A percentile compares a stretch with the other conserved stretches of the same genome.
Evolutionary conservation across 1,139 yeast species (phyloP).

Genomic region (Kazachstania sp.): DNA sequence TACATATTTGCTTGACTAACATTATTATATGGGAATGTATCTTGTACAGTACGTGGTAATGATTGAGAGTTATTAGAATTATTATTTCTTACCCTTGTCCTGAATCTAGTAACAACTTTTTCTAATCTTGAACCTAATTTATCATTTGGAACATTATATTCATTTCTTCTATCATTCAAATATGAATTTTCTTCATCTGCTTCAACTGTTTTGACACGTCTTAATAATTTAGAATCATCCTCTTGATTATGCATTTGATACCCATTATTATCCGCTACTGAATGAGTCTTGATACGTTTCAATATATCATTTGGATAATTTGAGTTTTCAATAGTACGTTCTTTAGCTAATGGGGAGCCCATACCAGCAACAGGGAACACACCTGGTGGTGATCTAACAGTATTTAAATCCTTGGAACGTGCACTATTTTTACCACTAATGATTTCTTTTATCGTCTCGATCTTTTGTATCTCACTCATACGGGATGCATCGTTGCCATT

Average conservation of each 20-base stretch:
- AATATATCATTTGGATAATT: conserved; percentile 4
- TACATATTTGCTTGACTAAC: background rate
- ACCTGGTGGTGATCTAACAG: conserved; percentile 52
- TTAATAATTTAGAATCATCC: background rate
- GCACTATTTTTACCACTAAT: background rate
- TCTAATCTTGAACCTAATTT: conserved; percentile 32
- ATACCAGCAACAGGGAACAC: conserved; percentile 73
- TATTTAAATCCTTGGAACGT: background rate
- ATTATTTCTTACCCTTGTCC: background rate
- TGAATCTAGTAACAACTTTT: conserved; percentile 24
- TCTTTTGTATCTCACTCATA: too few relatives aligned
- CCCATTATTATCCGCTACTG: background rate
- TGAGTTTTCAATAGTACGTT: conserved; percentile 46
- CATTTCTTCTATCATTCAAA: conserved; percentile 10
- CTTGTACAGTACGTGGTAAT: conserved; percentile 21
- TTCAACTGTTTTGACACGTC: conserved; percentile 14
- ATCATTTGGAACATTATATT: conserved; percentile 31
- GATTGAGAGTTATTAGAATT: background rate
- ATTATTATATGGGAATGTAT: conserved; percentile 17
- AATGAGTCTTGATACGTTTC: background rate
- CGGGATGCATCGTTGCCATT: background rate
- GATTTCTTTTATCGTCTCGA: background rate
- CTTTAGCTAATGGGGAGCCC: conserved; percentile 54
- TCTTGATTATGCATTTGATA: background rate
- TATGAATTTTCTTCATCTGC: conserved; percentile 25